A percentile compares a stretch with the other conserved stretches of the same genome.
phyloP scores from a whole-genome alignment of 73 alveolate species.

The Durusdinium trenchii region DNA sequence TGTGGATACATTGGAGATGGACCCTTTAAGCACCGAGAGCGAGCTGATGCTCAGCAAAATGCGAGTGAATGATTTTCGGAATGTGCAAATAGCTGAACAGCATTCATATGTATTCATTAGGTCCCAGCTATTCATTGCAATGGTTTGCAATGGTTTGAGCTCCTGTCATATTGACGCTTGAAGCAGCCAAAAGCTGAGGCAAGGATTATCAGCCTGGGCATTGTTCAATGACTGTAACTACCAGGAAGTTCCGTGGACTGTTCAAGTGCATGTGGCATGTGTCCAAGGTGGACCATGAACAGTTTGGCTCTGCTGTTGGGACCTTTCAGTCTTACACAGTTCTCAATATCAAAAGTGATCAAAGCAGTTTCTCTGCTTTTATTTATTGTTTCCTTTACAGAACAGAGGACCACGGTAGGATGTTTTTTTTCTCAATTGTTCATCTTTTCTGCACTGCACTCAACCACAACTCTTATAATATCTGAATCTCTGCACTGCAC shows the following conservation, averaged over 20 bases:
- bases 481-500: no score
- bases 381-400: not conserved
- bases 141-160: no score
- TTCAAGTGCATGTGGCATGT: not conserved
- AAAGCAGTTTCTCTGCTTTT: not conserved
- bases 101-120: no score
- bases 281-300: not conserved
- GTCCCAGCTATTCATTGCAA: no score
- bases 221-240: conserved; percentile 46
- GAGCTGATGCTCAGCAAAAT: conserved; percentile 15
- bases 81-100: no score
- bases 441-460: no score
- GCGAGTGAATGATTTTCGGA: not conserved
- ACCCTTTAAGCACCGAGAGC: conserved; percentile 59
- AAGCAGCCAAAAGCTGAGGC: not conserved
- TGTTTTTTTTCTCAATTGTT: no score
- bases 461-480: no score
- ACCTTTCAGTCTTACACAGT: not conserved
- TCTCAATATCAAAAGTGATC: not conserved
- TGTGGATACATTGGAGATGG: not conserved
- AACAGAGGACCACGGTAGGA: no score
- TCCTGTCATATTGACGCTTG: not conserved
- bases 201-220: conserved; percentile 25
- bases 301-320: not conserved
- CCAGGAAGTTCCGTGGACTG: conserved; percentile 23